A percentile compares a stretch with the other conserved stretches of the same genome.
These are phyloP conservation scores for Paraglomus occultum DNA, from an alignment of 192 early-diverging fungal species.

Conservation along the genomic window DNA sequence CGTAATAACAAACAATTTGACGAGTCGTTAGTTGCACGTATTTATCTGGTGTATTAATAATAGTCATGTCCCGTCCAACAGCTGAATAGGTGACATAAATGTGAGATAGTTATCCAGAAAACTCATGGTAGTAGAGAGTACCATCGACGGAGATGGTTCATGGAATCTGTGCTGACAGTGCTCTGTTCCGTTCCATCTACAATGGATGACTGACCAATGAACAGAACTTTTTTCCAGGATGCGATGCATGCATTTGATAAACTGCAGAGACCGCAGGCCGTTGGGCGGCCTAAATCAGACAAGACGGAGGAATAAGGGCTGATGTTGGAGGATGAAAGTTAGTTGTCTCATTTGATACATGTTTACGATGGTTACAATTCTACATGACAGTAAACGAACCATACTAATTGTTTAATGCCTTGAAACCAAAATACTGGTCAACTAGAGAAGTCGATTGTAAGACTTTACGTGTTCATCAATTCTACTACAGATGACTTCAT, in stretches of 20 bases:
- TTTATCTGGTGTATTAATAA: too few relatives aligned
- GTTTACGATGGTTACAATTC: neutral
- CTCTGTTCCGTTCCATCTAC: constrained; percentile 67
- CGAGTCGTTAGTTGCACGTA: constrained; percentile 47
- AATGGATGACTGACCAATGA: constrained; percentile 63
- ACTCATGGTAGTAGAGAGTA: constrained; percentile 75
- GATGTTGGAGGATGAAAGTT: constrained; percentile 64
- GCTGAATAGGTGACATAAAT: constrained; percentile 69
- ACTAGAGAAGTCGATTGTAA: constrained; percentile 91
- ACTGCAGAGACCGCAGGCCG: constrained; percentile 68
- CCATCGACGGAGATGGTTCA: constrained; percentile 80
- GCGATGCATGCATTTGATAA: constrained; percentile 73
- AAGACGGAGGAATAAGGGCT: constrained; percentile 45
- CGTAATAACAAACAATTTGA: constrained; percentile 71
- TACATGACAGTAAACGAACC: too few relatives aligned
- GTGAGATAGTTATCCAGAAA: constrained; percentile 93
- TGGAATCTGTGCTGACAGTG: constrained; percentile 58
- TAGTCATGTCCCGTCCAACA: too few relatives aligned
- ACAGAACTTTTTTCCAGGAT: constrained; percentile 79
- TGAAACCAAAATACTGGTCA: constrained; percentile 66
- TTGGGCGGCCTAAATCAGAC: too few relatives aligned
- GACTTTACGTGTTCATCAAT: constrained; percentile 68
- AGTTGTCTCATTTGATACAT: constrained; percentile 1
- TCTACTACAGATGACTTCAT: constrained; percentile 70
- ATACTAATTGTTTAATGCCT: neutral